A percentile compares a stretch with the other conserved stretches of the same genome.
Evolutionary conservation across 179 eudicot species (phyloP).

Genomic region (Beta corolliflora): DNA sequence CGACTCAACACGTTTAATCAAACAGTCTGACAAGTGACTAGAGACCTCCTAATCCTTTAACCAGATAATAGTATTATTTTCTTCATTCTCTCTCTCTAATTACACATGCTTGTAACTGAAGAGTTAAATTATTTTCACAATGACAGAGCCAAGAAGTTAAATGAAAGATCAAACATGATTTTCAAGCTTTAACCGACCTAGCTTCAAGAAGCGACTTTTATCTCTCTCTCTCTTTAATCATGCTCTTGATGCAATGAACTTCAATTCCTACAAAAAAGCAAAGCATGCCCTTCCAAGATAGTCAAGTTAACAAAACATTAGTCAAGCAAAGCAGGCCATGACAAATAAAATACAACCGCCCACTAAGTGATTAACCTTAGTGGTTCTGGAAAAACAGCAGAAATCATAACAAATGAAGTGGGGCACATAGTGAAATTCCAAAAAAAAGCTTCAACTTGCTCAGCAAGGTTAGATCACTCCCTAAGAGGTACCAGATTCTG

Average conservation of each 20-base stretch:
- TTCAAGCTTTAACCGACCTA: conserved; percentile 20
- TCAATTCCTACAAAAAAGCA: neutral
- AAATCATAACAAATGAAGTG: neutral
- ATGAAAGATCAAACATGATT: conserved; percentile 1
- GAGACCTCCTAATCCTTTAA: no score
- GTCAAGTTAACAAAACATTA: conserved; percentile 19
- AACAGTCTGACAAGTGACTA: no score
- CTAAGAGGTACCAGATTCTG: neutral
- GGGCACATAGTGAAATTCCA: conserved; percentile 7
- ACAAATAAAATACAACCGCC: conserved; percentile 21
- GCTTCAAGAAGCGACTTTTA: neutral
- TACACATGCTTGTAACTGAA: neutral
- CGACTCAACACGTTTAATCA: no score
- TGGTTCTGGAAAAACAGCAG: conserved; percentile 11
- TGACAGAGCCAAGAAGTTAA: neutral
- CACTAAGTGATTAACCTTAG: conserved; percentile 15
- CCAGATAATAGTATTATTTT: no score
- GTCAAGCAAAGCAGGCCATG: conserved; percentile 21
- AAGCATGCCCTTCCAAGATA: neutral
- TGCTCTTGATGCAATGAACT: conserved; percentile 22
- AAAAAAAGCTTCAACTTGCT: neutral
- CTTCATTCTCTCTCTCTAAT: no score
- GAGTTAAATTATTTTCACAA: neutral
- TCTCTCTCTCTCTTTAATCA: conserved; percentile 3
- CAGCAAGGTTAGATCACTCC: neutral